Evolutionary conservation across 2,329 filamentous ascomycete genomes (phyloP).

Genomic region (Cladorrhinum sp.): DNA sequence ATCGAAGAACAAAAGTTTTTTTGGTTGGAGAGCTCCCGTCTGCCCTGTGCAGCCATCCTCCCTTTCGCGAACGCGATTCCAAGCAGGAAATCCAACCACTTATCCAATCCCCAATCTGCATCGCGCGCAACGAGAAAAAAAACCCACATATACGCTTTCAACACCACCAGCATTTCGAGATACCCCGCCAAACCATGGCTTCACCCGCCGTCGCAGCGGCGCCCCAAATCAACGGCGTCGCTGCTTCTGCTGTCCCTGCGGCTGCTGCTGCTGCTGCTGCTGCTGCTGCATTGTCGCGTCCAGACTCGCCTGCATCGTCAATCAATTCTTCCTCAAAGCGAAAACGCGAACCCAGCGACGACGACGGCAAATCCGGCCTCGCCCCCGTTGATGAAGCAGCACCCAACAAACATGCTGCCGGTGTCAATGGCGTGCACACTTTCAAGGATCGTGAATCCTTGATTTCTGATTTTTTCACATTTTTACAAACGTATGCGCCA

Average conservation of each 20-base stretch:
- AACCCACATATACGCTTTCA: constrained; percentile 15
- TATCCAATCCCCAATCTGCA: constrained; percentile 5
- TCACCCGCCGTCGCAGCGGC: constrained; percentile 30
- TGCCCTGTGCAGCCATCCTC: constrained; percentile 20
- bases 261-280: neutral
- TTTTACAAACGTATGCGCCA: constrained; percentile 41
- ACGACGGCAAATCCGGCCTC: constrained; percentile 28
- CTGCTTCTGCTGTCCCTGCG: neutral
- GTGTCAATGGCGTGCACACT: constrained; percentile 27
- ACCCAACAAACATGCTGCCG: constrained; percentile 23
- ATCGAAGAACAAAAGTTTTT: neutral
- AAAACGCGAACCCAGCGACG: constrained; percentile 54
- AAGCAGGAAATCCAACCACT: constrained; percentile 27
- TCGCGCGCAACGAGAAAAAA: constrained; percentile 16
- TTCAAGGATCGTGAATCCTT: constrained; percentile 35
- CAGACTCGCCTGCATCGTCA: constrained; percentile 29
- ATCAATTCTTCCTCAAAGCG: constrained; percentile 45
- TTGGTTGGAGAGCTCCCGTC: neutral
- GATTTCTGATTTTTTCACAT: constrained; percentile 41
- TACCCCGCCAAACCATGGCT: constrained; percentile 31
- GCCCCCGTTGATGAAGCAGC: constrained; percentile 26
- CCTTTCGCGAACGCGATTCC: constrained; percentile 31
- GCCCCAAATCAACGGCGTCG: constrained; percentile 32
- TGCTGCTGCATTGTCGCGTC: constrained; percentile 27
- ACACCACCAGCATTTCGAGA: constrained; percentile 12